These are phyloP conservation scores for Pholiota conissans DNA, from an alignment of 768 basidiomycete species.

Conservation along the genomic window DNA sequence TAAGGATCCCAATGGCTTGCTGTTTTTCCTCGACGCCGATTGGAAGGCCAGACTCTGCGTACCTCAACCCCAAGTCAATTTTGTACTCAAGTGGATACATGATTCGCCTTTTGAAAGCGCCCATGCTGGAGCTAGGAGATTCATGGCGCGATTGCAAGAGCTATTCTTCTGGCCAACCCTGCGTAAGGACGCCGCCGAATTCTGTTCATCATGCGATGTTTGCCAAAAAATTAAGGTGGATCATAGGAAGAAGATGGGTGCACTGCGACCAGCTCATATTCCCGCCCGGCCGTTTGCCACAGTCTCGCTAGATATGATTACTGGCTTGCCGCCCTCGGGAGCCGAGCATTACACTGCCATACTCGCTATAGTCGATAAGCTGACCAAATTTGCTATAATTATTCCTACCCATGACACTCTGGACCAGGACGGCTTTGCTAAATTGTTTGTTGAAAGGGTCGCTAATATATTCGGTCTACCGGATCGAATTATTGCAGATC, in stretches of 20 bases:
- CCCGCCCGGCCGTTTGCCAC: neutral
- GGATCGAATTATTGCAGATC: slow-evolving; percentile 16
- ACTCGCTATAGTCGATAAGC: slow-evolving; percentile 23
- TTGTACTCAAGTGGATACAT: slow-evolving; percentile 1
- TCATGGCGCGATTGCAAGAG: neutral
- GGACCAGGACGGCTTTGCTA: slow-evolving; percentile 21
- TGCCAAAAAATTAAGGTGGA: too few species aligned
- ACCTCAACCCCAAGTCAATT: neutral
- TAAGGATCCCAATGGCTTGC: neutral
- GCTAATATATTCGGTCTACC: slow-evolving; percentile 23
- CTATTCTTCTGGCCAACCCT: slow-evolving; percentile 10
- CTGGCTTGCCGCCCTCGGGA: slow-evolving; percentile 3
- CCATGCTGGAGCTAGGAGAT: neutral
- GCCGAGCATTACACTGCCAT: slow-evolving; percentile 10
- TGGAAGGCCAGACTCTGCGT: slow-evolving; percentile 2
- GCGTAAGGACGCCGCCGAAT: neutral
- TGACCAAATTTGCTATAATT: slow-evolving; percentile 19
- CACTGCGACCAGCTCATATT: slow-evolving; percentile 3
- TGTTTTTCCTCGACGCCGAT: slow-evolving; percentile 5
- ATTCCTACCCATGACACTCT: slow-evolving; percentile 18
- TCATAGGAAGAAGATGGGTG: slow-evolving; percentile 1
- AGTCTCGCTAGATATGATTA: slow-evolving; percentile 7
- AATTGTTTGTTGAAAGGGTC: slow-evolving; percentile 19
- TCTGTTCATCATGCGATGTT: slow-evolving; percentile 4
- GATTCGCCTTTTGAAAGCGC: slow-evolving; percentile 1